phyloP scores from a whole-genome alignment of 371 early-diverging fungal genomes.

The Mucor circinelloides region DNA sequence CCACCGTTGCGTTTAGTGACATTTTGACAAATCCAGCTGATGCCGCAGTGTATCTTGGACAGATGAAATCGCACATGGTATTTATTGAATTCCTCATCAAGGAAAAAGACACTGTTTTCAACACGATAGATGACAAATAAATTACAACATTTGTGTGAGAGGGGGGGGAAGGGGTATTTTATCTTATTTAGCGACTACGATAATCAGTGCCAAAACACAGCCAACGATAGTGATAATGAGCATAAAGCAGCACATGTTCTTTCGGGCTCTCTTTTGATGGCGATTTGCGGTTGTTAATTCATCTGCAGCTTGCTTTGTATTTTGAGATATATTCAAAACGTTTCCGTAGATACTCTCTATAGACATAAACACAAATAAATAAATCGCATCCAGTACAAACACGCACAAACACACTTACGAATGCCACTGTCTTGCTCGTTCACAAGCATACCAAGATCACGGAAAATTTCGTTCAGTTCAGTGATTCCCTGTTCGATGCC shows the following conservation, averaged over 20 bases:
- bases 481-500: conserved; percentile 93
- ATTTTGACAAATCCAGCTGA: background rate
- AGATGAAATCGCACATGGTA: background rate
- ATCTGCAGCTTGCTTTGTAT: conserved; percentile 77
- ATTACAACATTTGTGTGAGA: background rate
- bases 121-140: background rate
- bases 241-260: conserved; percentile 81
- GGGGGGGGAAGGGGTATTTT: background rate
- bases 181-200: conserved; percentile 51
- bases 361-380: conserved; percentile 1
- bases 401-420: conserved; percentile 56
- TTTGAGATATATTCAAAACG: conserved; percentile 76
- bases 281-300: conserved; percentile 82
- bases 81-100: background rate
- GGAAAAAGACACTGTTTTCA: background rate
- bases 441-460: conserved; percentile 94
- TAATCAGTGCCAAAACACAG: conserved; percentile 51
- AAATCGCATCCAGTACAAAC: background rate
- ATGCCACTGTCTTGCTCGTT: conserved; percentile 93
- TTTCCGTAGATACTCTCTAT: conserved; percentile 68
- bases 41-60: background rate
- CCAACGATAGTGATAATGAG: conserved; percentile 72
- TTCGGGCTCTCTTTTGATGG: conserved; percentile 80
- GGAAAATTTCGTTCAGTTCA: conserved; percentile 94
- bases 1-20: background rate